A percentile compares a stretch with the other conserved stretches of the same genome.
These are phyloP conservation scores for Phallus indusiatus DNA, from an alignment of 768 basidiomycete genomes.

Conservation along the genomic window DNA sequence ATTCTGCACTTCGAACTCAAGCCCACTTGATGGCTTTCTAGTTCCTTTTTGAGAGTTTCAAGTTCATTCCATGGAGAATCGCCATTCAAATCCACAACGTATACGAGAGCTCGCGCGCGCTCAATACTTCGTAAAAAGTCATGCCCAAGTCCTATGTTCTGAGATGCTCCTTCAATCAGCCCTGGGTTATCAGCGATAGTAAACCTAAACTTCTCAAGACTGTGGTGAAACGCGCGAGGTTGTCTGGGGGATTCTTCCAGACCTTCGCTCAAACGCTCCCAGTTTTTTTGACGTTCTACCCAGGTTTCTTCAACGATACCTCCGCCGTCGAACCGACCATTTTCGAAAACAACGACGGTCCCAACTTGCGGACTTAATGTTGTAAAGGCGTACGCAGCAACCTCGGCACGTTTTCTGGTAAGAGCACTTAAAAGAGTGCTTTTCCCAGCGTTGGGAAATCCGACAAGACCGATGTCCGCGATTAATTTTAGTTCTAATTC, in stretches of 20 bases:
- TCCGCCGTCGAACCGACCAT: slow-evolving; percentile 42
- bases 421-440: slow-evolving; percentile 86
- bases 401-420: slow-evolving; percentile 77
- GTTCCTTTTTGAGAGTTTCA: slow-evolving; percentile 60
- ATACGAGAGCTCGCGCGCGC: slow-evolving; percentile 79
- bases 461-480: slow-evolving; percentile 93
- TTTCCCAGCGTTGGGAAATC: slow-evolving; percentile 91
- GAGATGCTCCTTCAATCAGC: slow-evolving; percentile 72
- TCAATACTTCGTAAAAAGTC: slow-evolving; percentile 91
- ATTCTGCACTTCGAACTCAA: slow-evolving; percentile 69
- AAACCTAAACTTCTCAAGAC: slow-evolving; percentile 69
- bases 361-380: slow-evolving; percentile 92
- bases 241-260: slow-evolving; percentile 8
- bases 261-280: slow-evolving; percentile 8
- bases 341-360: slow-evolving; percentile 70
- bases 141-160: slow-evolving; percentile 89
- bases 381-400: slow-evolving; percentile 90
- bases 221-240: background rate
- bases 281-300: slow-evolving; percentile 10
- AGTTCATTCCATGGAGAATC: slow-evolving; percentile 75
- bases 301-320: slow-evolving; percentile 15
- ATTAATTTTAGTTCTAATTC: slow-evolving; percentile 86
- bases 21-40: slow-evolving; percentile 72
- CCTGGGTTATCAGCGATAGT: slow-evolving; percentile 98
- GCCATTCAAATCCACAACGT: slow-evolving; percentile 81